Evolutionary conservation across 768 basidiomycete genomes (phyloP), one percentile per base, ranked within the genome.

Genomic region (Strobilomyces confusus): DNA sequence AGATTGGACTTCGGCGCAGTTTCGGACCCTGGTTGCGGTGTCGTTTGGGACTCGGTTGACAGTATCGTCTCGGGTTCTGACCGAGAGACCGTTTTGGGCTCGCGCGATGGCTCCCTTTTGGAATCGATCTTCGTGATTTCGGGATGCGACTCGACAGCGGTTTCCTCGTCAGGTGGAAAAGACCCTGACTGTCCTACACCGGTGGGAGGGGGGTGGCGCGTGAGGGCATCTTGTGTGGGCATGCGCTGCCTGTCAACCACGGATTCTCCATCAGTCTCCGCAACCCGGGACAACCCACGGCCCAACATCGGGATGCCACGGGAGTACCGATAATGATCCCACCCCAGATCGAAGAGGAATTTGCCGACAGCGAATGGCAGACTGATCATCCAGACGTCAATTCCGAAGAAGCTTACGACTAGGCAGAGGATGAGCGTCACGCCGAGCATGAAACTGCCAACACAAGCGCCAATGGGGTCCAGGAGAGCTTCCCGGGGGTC

Each of bases 341-440:
- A 79, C 43, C 64, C 63, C 23, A 80, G 41, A 63, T 98, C 93
- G 46, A 85, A 81, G 6, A 79, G 38, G 36, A 94, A 76, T 69
- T 93, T 93, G 48, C 80, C 67, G 0, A 77, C 66, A 0, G 92
- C 92, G 44, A 92, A 92, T 0, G 95, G 92, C 15, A 92, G 77
- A 6, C 83, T 89, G 41, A 95, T 87, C 71, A 79, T 82, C 88
- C 89, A 92, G 3, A 91, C 88, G 49, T 91, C 86, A n/a, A 91
- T 75, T 45, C 81, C 78, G 57, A 87, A 75, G 67, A 86, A 90
- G 64, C 85, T 88, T 55, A 87, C 82, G 7, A 84, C 81, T 47
- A 95, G 82, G 19, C 90, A 79, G 13, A 88, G 77, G 19, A 80
- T 70, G 14, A 98, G 79, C 33, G 89, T 87, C 14, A 75, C 68